Conservation (phyloP, 108 stramenopile species). For the Pseudonitzschia pungens region DNA sequence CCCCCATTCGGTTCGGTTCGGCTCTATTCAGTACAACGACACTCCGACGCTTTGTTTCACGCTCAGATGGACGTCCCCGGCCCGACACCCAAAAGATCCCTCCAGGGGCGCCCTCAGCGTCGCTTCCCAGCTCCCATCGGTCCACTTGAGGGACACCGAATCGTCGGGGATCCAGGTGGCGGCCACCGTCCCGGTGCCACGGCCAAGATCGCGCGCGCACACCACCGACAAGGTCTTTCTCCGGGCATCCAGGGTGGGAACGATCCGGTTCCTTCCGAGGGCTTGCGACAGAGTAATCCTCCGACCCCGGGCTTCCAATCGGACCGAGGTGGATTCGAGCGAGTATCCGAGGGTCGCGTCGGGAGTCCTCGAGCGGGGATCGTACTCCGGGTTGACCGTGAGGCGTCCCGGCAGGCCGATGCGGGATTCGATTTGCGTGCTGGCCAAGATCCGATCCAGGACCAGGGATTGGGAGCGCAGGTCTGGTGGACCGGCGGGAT, state of each 20-base stretch:
- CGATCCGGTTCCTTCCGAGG: slow-evolving; percentile 18
- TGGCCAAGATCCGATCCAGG: slow-evolving; percentile 34
- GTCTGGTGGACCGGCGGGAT: not conserved
- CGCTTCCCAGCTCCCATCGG: slow-evolving; percentile 54
- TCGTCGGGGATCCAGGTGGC: slow-evolving; percentile 50
- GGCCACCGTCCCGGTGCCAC: slow-evolving; percentile 20
- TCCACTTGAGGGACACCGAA: slow-evolving; percentile 44
- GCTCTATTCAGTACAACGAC: not conserved
- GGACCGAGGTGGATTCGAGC: slow-evolving; percentile 22
- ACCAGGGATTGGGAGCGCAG: slow-evolving; percentile 9
- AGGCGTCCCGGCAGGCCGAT: slow-evolving; percentile 30
- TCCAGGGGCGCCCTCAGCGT: slow-evolving; percentile 49
- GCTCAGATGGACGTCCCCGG: slow-evolving; percentile 36
- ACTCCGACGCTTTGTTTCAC: slow-evolving; percentile 46
- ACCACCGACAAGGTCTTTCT: not conserved
- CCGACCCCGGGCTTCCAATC: slow-evolving; percentile 31
- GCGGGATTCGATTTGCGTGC: slow-evolving; percentile 28
- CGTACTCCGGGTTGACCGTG: slow-evolving; percentile 42
- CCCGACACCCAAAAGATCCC: slow-evolving; percentile 29
- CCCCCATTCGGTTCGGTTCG: not conserved
- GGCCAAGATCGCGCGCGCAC: slow-evolving; percentile 11
- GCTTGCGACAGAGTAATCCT: slow-evolving; percentile 40
- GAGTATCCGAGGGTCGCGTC: slow-evolving; percentile 44
- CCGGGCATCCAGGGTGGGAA: too few relatives aligned
- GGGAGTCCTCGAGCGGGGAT: slow-evolving; percentile 15